Percentiles rank a stretch among this genome's conserved stretches.
Evolutionary conservation across 352 stramenopile species (phyloP).

Genomic region (Pythium myriotylum): DNA sequence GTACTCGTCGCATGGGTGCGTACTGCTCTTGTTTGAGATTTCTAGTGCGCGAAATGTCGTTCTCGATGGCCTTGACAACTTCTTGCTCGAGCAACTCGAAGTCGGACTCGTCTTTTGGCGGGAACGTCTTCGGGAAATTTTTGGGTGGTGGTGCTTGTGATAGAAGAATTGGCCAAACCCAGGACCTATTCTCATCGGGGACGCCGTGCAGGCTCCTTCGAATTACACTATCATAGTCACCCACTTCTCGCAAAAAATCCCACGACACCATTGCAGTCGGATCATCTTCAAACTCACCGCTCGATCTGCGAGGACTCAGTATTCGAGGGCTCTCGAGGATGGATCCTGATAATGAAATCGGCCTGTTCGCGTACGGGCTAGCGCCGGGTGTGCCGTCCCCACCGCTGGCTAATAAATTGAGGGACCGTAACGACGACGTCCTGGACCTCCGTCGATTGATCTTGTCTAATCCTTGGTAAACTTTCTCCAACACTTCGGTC

Average conservation of each 20-base stretch:
- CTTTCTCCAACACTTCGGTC: constrained; percentile 67
- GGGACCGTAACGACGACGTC: constrained; percentile 58
- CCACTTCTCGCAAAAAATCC: constrained; percentile 41
- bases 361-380: constrained; percentile 42
- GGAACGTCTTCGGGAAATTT: constrained; percentile 22
- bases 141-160: constrained; percentile 36
- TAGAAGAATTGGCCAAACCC: constrained; percentile 78
- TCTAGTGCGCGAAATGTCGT: constrained; percentile 73
- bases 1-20: constrained; percentile 61
- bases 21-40: constrained; percentile 59
- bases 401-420: constrained; percentile 43
- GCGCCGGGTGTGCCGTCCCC: constrained; percentile 30
- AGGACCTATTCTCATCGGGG: constrained; percentile 63
- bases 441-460: constrained; percentile 74
- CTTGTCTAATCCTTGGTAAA: constrained; percentile 71
- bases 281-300: constrained; percentile 24
- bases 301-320: constrained; percentile 36
- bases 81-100: constrained; percentile 54
- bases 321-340: constrained; percentile 47
- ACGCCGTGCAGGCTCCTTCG: constrained; percentile 54
- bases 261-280: constrained; percentile 32
- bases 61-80: constrained; percentile 80
- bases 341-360: constrained; percentile 62
- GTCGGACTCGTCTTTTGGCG: constrained; percentile 20
- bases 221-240: constrained; percentile 36